Conservation (phyloP, 2,329 filamentous ascomycete species). For the Salinomyces thailandicus region DNA sequence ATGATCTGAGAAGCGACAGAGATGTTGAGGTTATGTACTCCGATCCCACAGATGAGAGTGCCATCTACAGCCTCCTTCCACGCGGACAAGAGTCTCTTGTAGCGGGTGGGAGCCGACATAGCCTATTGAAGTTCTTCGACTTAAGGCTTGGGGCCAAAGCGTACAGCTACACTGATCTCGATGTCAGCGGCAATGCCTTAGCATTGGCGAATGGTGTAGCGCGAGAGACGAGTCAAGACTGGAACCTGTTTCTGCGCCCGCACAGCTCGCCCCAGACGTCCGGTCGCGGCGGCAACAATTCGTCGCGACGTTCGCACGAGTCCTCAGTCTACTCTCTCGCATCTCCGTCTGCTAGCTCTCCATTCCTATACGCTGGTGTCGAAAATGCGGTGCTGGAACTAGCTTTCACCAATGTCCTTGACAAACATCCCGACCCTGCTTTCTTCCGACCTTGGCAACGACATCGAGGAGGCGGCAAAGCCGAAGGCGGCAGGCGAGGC, state of each 20-base stretch:
- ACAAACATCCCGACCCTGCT: slow-evolving; percentile 33
- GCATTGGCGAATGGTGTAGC: background rate
- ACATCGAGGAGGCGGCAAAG: background rate
- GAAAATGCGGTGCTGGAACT: slow-evolving; percentile 36
- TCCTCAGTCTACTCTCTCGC: slow-evolving; percentile 40
- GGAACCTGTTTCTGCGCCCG: slow-evolving; percentile 39
- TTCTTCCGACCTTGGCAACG: slow-evolving; percentile 7
- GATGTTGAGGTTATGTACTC: slow-evolving; percentile 38
- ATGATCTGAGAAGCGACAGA: slow-evolving; percentile 47
- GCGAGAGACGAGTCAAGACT: slow-evolving; percentile 17
- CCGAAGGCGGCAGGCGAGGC: background rate
- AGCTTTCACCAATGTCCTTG: slow-evolving; percentile 33
- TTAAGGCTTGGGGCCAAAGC: slow-evolving; percentile 38
- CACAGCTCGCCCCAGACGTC: slow-evolving; percentile 12
- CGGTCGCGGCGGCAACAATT: slow-evolving; percentile 12
- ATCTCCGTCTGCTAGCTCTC: slow-evolving; percentile 34
- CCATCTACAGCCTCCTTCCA: slow-evolving; percentile 48
- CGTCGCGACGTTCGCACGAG: slow-evolving; percentile 15
- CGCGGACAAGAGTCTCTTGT: slow-evolving; percentile 48
- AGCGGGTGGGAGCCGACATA: slow-evolving; percentile 47
- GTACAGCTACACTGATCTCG: slow-evolving; percentile 20
- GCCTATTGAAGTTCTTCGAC: slow-evolving; percentile 53
- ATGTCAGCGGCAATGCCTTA: background rate
- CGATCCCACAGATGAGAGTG: slow-evolving; percentile 47
- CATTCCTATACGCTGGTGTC: slow-evolving; percentile 38